These are phyloP conservation scores for Lolium rigidum DNA, from an alignment of 176 grass and related monocot species.

Conservation along the genomic window DNA sequence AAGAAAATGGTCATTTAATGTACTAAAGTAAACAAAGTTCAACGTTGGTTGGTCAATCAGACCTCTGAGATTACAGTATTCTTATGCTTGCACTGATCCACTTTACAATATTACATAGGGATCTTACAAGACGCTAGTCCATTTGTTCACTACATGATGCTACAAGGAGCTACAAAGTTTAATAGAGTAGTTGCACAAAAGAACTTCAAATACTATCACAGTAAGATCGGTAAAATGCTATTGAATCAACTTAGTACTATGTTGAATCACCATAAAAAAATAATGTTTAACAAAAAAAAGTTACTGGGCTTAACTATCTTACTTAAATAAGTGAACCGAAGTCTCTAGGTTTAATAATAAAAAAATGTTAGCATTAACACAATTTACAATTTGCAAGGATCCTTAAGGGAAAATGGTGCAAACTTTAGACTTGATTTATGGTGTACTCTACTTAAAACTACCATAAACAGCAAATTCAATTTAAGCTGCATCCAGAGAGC, in stretches of 20 bases:
- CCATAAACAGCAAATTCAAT: background rate
- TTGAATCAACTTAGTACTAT: background rate
- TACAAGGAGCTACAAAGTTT: slow-evolving; percentile 2
- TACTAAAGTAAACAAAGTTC: slow-evolving; percentile 23
- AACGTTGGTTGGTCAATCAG: background rate
- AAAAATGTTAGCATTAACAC: background rate
- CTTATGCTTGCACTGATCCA: background rate
- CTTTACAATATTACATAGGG: background rate
- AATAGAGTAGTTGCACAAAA: slow-evolving; percentile 21
- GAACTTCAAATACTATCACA: background rate
- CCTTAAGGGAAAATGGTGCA: background rate
- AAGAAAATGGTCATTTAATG: background rate
- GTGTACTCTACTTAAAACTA: slow-evolving; percentile 27
- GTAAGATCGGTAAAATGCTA: background rate
- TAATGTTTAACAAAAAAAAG: background rate
- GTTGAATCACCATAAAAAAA: slow-evolving; percentile 6
- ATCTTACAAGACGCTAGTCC: slow-evolving; percentile 4
- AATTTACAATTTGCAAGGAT: background rate
- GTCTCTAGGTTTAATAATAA: background rate
- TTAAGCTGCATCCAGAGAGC: background rate
- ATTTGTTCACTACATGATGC: background rate
- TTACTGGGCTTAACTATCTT: background rate
- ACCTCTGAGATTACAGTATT: background rate
- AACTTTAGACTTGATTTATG: slow-evolving; percentile 8
- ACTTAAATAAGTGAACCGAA: background rate